Evolutionary conservation across 2,329 filamentous ascomycete genomes (phyloP), one percentile per base, ranked within the genome.

Genomic region (Neophaeococcomyces mojaviensis): DNA sequence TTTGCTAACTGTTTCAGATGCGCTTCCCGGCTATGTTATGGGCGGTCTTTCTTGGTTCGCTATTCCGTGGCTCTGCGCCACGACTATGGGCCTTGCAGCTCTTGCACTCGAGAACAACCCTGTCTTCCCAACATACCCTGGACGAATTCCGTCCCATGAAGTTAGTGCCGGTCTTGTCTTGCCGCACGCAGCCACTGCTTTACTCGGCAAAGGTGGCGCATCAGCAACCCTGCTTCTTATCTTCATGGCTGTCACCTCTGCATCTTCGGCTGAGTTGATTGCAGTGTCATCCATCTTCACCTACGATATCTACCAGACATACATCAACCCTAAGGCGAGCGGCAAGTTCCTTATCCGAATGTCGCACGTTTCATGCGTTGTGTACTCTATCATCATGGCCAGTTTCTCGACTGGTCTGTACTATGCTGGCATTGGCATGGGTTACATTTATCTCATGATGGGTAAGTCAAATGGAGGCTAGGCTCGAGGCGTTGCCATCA

Each of bases 21-120:
- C 88, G 0, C 77, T 96, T 2, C 88, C 88, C 0, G 88, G 88
- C 15, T 95, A 95, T 60, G 82, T 95, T 45, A 77, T 90, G 51
- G 88, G 88, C 4, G 88, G 89, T 18, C 74, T 94, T 1, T 82
- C 79, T 40, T 95, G 88, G 88, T 95, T 95, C 56, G 88, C 88
- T 1, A 94, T 96, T 43, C 89, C 89, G 0, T 94, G 86, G 85
- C 73, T 94, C 8, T 85, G 81, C 2, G 88, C 88, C 1, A 95
- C 86, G 0, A 94, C 88, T 1, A 86, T 94, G 80, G 88, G 88
- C 26, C 75, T 95, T 5, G 77, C 85, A 1, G 87, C 85, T 2
- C 72, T 95, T 6, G 85, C 87, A 0, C 74, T 95, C 1, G 88
- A 95, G 63, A 79, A 72, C 53, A 83, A 78, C 79, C 64, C 72